Conservation (phyloP, 2,329 filamentous ascomycete genomes). For the Venturia pyrina region DNA sequence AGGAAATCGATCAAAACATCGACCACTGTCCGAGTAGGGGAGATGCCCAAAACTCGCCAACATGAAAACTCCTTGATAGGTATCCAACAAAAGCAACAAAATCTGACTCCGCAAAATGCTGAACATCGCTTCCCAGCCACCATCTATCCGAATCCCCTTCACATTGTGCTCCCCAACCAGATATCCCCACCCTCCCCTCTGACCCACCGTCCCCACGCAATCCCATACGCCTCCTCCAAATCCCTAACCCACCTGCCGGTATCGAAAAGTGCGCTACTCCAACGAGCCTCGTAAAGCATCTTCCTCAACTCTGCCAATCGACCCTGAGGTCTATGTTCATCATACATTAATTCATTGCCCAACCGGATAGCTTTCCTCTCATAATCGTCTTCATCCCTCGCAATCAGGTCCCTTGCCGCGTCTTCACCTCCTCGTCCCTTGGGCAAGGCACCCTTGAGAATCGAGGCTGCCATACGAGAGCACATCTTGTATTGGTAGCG, state of each 20-base stretch:
- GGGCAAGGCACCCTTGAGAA: constrained; percentile 80
- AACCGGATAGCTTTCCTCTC: constrained; percentile 42
- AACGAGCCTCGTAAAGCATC: constrained; percentile 73
- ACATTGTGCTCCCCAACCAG: constrained; percentile 45
- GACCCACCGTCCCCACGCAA: constrained; percentile 85
- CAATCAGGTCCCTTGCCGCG: constrained; percentile 68
- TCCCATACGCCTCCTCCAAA: constrained; percentile 77
- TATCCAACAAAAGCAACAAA: background rate
- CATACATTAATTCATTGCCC: constrained; percentile 23
- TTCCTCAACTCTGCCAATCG: constrained; percentile 69
- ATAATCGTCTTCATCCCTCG: constrained; percentile 69
- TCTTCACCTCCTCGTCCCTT: constrained; percentile 54
- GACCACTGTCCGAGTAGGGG: no score
- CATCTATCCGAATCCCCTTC: background rate
- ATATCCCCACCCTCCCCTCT: constrained; percentile 84
- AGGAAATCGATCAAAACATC: no score
- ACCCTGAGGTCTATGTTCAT: constrained; percentile 37
- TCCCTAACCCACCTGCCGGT: constrained; percentile 85
- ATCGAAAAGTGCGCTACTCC: constrained; percentile 82
- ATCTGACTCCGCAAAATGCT: background rate
- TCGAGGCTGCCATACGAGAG: constrained; percentile 92
- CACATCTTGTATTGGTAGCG: constrained; percentile 98
- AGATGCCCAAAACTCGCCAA: no score
- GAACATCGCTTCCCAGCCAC: background rate
- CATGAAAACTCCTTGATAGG: no score